Percentiles rank a stretch among this genome's conserved stretches.
Conservation (phyloP, 1,284 basidiomycete genomes). For the Paramarasmius palmivorus region DNA sequence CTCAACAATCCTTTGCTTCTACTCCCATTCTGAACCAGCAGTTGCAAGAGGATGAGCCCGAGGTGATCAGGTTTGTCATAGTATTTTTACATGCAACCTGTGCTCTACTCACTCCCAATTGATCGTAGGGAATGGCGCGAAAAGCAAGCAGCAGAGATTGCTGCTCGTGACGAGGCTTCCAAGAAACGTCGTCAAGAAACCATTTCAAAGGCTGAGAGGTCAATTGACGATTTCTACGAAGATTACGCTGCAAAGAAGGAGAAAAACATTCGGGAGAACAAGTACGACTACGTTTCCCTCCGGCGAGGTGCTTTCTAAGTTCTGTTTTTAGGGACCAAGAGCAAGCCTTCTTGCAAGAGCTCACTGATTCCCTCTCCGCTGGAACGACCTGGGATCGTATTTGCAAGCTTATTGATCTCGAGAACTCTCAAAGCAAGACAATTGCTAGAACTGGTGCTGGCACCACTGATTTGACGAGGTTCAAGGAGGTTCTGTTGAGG, state of each 20-base stretch:
- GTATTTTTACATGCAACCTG: conserved; percentile 6
- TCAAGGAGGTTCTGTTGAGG: conserved; percentile 88
- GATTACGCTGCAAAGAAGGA: conserved; percentile 93
- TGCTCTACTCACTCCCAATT: no score
- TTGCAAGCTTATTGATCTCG: conserved; percentile 82
- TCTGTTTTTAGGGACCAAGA: conserved; percentile 75
- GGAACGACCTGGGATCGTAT: conserved; percentile 98
- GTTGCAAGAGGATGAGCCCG: conserved; percentile 81
- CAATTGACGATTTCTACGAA: conserved; percentile 96
- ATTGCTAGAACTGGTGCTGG: conserved; percentile 86
- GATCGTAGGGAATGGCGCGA: conserved; percentile 80
- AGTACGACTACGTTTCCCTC: conserved; percentile 56
- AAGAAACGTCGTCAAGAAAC: conserved; percentile 84
- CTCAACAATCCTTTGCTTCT: conserved; percentile 68
- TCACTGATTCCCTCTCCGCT: conserved; percentile 78
- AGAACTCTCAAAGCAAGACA: conserved; percentile 98
- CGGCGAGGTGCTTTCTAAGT: no score
- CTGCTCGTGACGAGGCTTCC: conserved; percentile 75
- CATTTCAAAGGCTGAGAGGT: conserved; percentile 85
- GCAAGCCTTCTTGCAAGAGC: conserved; percentile 73
- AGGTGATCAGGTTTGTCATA: conserved; percentile 77
- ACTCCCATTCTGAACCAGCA: conserved; percentile 74
- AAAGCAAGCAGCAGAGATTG: conserved; percentile 86
- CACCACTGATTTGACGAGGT: conserved; percentile 85
- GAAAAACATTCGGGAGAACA: conserved; percentile 92